Evolutionary conservation across 163 green algal species (phyloP).

Genomic region (Scenedesmus sp.): DNA sequence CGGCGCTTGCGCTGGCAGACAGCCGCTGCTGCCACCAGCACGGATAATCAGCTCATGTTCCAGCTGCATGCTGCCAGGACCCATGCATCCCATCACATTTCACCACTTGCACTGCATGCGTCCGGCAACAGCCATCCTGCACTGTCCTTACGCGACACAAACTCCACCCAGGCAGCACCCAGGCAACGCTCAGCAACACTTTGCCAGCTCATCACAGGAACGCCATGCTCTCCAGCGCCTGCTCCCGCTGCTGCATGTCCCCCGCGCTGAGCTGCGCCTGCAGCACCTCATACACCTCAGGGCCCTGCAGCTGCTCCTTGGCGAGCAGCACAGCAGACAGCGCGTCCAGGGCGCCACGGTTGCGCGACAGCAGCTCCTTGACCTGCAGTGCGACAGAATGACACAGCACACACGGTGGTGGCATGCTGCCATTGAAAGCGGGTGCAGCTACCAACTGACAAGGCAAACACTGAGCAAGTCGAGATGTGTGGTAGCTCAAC

Average conservation of each 20-base stretch:
- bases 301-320: constrained; percentile 61
- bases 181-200: neutral
- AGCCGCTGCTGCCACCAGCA: neutral
- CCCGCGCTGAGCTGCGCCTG: constrained; percentile 59
- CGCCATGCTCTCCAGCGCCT: constrained; percentile 10
- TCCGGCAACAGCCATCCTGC: neutral
- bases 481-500: too few relatives aligned
- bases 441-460: neutral
- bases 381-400: constrained; percentile 41
- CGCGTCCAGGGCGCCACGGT: constrained; percentile 67
- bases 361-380: constrained; percentile 78
- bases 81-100: too few relatives aligned
- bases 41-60: neutral
- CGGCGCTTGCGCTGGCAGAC: neutral
- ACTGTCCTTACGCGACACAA: neutral
- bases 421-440: too few relatives aligned
- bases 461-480: neutral
- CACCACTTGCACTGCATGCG: neutral
- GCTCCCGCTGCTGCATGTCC: constrained; percentile 65
- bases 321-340: constrained; percentile 62
- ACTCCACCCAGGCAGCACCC: neutral
- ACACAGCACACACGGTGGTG: neutral
- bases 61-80: neutral
- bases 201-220: constrained; percentile 39
- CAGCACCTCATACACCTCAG: constrained; percentile 77